phyloP scores from a whole-genome alignment of 2,329 filamentous ascomycete genomes.

The Aspergillus luchuensis region DNA sequence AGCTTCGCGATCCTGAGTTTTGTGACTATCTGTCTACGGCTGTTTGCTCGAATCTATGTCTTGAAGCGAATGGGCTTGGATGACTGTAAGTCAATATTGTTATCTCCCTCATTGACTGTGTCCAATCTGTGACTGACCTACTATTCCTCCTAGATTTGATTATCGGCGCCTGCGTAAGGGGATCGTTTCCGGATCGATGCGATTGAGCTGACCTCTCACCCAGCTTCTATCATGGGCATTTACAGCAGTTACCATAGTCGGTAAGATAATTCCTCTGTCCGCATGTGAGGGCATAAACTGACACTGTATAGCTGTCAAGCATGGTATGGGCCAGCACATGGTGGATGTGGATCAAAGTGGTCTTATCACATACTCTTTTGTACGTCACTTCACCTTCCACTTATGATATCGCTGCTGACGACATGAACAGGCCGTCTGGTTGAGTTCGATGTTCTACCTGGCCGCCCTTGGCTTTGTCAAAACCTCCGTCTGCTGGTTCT shows the following conservation, averaged over 20 bases:
- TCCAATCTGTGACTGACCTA: constrained; percentile 9
- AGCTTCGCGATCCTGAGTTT: constrained; percentile 43
- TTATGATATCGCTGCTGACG: not conserved
- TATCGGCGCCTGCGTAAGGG: constrained; percentile 32
- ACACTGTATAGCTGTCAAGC: constrained; percentile 15
- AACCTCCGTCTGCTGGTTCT: constrained; percentile 50
- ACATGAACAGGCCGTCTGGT: constrained; percentile 42
- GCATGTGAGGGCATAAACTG: not conserved
- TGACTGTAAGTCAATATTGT: constrained; percentile 29
- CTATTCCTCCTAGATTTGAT: constrained; percentile 29
- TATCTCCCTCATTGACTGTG: not conserved
- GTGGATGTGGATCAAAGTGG: constrained; percentile 13
- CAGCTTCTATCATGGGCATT: constrained; percentile 41
- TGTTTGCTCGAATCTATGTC: constrained; percentile 45
- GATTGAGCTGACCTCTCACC: not conserved
- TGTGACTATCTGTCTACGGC: constrained; percentile 39
- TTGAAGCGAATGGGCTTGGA: constrained; percentile 34
- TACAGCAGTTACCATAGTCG: constrained; percentile 37
- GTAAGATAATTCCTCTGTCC: constrained; percentile 22
- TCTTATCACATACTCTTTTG: constrained; percentile 18
- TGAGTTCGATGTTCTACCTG: constrained; percentile 54
- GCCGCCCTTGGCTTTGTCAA: constrained; percentile 52
- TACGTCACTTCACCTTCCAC: not conserved
- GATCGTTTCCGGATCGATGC: not conserved
- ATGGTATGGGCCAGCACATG: constrained; percentile 22